Conservation (phyloP, 257 asterid genomes). For the Plantago elongata region DNA sequence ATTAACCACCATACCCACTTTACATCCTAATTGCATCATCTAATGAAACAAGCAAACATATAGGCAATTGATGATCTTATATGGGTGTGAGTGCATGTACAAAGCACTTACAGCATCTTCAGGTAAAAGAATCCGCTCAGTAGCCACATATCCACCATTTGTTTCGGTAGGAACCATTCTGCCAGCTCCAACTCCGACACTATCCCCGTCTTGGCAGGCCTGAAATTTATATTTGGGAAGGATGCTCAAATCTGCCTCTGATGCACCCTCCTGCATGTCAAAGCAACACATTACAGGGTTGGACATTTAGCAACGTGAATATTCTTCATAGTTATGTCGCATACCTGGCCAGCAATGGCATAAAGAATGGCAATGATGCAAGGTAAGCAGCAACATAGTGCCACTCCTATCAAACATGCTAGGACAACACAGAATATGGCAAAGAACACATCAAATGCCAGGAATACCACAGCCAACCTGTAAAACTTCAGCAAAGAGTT, state of each 20-base stretch:
- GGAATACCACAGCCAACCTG: slow-evolving; percentile 96
- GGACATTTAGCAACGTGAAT: slow-evolving; percentile 3
- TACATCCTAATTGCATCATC: no score
- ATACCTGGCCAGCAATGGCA: slow-evolving; percentile 98
- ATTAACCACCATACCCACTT: no score
- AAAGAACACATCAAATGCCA: slow-evolving; percentile 97
- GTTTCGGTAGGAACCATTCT: slow-evolving; percentile 76
- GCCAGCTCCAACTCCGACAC: slow-evolving; percentile 52
- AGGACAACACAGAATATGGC: slow-evolving; percentile 92
- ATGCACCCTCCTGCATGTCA: slow-evolving; percentile 81
- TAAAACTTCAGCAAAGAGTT: slow-evolving; percentile 31
- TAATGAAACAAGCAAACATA: no score
- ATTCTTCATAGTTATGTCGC: neutral
- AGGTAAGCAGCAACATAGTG: slow-evolving; percentile 97
- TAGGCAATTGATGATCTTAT: no score
- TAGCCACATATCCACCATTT: slow-evolving; percentile 52
- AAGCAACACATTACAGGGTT: slow-evolving; percentile 7
- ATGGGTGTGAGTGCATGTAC: neutral
- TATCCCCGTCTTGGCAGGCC: slow-evolving; percentile 54
- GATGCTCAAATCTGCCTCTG: slow-evolving; percentile 81
- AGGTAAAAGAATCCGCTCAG: slow-evolving; percentile 63
- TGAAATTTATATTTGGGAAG: slow-evolving; percentile 81
- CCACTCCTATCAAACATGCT: slow-evolving; percentile 91
- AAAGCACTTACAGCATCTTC: slow-evolving; percentile 85
- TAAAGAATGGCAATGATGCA: slow-evolving; percentile 96